A percentile compares a stretch with the other conserved stretches of the same genome.
Conservation (phyloP, 805 yeast genomes). For the Saturnispora galanensis region DNA sequence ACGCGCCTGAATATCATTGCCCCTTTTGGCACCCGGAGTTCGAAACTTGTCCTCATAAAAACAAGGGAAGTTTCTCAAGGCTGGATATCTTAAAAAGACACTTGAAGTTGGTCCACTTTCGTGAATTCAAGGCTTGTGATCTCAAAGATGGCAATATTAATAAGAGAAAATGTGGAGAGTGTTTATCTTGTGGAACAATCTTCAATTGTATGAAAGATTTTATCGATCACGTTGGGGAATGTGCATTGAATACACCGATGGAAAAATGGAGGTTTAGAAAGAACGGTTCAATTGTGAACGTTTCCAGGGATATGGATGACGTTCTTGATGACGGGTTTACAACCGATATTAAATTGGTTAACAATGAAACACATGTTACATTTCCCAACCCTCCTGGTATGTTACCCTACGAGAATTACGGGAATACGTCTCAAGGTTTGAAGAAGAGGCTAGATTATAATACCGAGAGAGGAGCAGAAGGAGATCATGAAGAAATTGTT, state of each 20-base stretch:
- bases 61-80: constrained; percentile 67
- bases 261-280: constrained; percentile 26
- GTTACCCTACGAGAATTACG: not conserved
- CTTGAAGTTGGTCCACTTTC: constrained; percentile 57
- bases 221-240: constrained; percentile 54
- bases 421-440: not conserved
- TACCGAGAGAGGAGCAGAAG: not conserved
- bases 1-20: constrained; percentile 56
- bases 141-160: not conserved
- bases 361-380: not conserved
- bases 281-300: constrained; percentile 24
- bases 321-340: not conserved
- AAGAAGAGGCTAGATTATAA: constrained; percentile 3
- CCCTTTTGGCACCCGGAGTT: constrained; percentile 59
- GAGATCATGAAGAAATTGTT: constrained; percentile 4
- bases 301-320: constrained; percentile 17
- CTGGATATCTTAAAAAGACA: constrained; percentile 70
- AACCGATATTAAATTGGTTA: not conserved
- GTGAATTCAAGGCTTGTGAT: constrained; percentile 22
- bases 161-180: constrained; percentile 37
- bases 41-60: constrained; percentile 59
- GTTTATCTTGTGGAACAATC: constrained; percentile 51
- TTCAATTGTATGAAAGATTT: constrained; percentile 47
- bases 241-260: constrained; percentile 37
- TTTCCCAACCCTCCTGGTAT: not conserved